phyloP scores from a whole-genome alignment of 1,284 basidiomycete species.

The Singerocomus inundabilis region DNA sequence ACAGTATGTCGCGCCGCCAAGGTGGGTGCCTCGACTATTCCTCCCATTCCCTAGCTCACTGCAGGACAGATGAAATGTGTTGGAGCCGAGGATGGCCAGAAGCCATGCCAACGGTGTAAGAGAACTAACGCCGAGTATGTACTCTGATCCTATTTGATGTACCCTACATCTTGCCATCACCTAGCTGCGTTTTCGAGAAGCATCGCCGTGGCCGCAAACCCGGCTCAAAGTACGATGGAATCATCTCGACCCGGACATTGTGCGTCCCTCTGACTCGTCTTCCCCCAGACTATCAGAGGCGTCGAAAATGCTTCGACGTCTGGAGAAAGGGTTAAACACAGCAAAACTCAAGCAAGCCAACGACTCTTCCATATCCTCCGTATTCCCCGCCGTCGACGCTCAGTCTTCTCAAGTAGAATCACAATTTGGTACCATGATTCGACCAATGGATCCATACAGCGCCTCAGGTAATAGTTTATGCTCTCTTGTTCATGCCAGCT shows the following conservation, averaged over 20 bases:
- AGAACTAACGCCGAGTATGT: slow-evolving; percentile 70
- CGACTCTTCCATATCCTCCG: slow-evolving; percentile 32
- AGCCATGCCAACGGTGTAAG: slow-evolving; percentile 75
- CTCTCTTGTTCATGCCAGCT: not conserved
- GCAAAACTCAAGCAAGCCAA: slow-evolving; percentile 61
- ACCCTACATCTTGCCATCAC: slow-evolving; percentile 16
- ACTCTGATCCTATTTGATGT: slow-evolving; percentile 12
- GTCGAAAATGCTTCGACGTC: slow-evolving; percentile 79
- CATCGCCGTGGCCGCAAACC: slow-evolving; percentile 82
- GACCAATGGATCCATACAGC: slow-evolving; percentile 35
- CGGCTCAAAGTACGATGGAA: slow-evolving; percentile 69
- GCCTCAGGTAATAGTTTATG: slow-evolving; percentile 38
- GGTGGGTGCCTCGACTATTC: slow-evolving; percentile 40
- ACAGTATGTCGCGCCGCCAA: slow-evolving; percentile 81
- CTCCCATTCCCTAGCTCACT: slow-evolving; percentile 19
- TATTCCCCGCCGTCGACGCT: slow-evolving; percentile 34
- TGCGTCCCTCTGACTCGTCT: slow-evolving; percentile 13
- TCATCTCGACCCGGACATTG: slow-evolving; percentile 8
- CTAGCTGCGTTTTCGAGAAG: slow-evolving; percentile 79
- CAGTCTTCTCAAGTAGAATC: slow-evolving; percentile 35
- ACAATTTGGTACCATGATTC: slow-evolving; percentile 29
- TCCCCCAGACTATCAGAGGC: slow-evolving; percentile 70
- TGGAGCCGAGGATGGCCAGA: slow-evolving; percentile 75
- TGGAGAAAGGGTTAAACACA: slow-evolving; percentile 77
- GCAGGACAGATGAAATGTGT: slow-evolving; percentile 78